These are phyloP conservation scores for Lycium barbarum DNA, from an alignment of 257 asterid genomes.

Conservation along the genomic window DNA sequence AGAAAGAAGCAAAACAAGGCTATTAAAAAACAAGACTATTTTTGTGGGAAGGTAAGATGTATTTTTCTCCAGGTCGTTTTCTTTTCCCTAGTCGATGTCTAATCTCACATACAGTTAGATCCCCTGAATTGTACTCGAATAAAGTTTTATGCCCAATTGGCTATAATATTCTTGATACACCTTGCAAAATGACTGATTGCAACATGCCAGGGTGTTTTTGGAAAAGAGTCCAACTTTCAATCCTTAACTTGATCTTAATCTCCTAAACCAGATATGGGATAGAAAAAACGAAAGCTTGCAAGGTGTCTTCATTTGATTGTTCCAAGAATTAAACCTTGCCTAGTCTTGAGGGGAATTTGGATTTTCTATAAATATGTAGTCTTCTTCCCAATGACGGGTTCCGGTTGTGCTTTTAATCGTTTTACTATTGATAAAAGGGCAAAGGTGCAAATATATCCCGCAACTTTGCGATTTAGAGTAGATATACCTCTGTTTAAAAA, in stretches of 20 bases:
- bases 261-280: slow-evolving; percentile 22
- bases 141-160: not conserved
- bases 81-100: not conserved
- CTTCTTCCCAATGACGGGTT: not conserved
- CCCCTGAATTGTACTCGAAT: not conserved
- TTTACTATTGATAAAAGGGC: not conserved
- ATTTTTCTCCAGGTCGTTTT: slow-evolving; percentile 16
- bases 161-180: not conserved
- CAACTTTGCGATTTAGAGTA: too few species aligned
- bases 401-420: not conserved
- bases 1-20: not conserved
- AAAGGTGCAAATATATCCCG: too few species aligned
- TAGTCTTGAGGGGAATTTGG: slow-evolving; percentile 13
- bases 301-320: slow-evolving; percentile 25
- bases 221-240: not conserved
- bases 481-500: too few species aligned
- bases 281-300: slow-evolving; percentile 1
- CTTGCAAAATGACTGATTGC: slow-evolving; percentile 14
- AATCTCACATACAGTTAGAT: slow-evolving; percentile 18
- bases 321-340: not conserved
- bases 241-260: not conserved
- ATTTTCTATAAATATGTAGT: slow-evolving; percentile 6
- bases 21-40: slow-evolving; percentile 17
- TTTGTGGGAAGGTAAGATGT: slow-evolving; percentile 18
- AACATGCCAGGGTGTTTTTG: not conserved